A percentile compares a stretch with the other conserved stretches of the same genome.
These are phyloP conservation scores for Agrocybe pediades DNA, from an alignment of 768 basidiomycete species.

Conservation along the genomic window DNA sequence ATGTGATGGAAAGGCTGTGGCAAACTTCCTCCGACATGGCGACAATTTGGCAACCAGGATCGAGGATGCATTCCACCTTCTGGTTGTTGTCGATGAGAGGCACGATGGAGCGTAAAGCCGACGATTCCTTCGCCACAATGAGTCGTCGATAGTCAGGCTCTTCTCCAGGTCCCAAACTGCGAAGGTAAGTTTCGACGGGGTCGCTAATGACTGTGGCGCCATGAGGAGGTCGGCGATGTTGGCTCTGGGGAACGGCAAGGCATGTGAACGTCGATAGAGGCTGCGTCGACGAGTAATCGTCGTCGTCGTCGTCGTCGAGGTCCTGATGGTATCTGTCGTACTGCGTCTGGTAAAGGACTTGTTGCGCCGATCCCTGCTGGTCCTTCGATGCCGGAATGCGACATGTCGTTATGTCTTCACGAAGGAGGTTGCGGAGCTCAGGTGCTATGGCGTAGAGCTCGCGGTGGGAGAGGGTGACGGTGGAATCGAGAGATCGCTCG, in stretches of 20 bases:
- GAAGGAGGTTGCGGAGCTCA: no score
- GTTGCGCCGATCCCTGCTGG: no score
- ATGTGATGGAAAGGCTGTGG: constrained; percentile 12
- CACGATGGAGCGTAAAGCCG: constrained; percentile 13
- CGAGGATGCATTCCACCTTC: constrained; percentile 18
- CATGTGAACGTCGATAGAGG: neutral
- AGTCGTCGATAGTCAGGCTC: constrained; percentile 9
- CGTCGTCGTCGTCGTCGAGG: no score
- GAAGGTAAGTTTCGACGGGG: constrained; percentile 7
- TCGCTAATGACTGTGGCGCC: constrained; percentile 5
- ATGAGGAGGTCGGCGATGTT: constrained; percentile 1
- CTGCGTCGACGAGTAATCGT: no score
- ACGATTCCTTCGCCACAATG: constrained; percentile 20
- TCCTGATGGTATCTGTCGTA: neutral
- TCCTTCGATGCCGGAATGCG: no score
- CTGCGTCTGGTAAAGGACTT: no score
- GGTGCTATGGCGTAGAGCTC: constrained; percentile 21
- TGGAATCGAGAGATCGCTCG: constrained; percentile 13
- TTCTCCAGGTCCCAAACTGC: constrained; percentile 10
- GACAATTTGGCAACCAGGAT: constrained; percentile 28
- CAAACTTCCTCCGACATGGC: constrained; percentile 24
- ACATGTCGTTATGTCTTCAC: no score
- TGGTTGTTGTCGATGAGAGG: constrained; percentile 14
- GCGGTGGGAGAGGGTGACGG: constrained; percentile 18
- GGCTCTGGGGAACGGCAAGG: neutral